Percentiles rank a stretch among this genome's conserved stretches.
Evolutionary conservation across 2,329 filamentous ascomycete genomes (phyloP).

Genomic region (Didymellaceae sp.): DNA sequence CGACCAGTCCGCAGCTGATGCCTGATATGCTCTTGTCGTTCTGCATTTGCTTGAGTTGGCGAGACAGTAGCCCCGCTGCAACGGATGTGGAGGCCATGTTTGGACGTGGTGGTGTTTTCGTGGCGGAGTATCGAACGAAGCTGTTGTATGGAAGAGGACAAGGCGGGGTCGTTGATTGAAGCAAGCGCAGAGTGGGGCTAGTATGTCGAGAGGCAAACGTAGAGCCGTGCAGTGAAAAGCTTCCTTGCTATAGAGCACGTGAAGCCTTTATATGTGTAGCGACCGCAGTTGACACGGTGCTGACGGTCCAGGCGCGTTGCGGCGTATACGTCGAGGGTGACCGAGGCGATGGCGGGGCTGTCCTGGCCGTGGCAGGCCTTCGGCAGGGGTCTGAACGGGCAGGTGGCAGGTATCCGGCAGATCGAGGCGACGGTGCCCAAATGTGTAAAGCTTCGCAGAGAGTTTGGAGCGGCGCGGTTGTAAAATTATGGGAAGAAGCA

Average conservation of each 20-base stretch:
- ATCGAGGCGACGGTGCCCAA: slow-evolving; percentile 5
- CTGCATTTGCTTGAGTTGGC: slow-evolving; percentile 95
- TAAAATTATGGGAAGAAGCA: slow-evolving; percentile 33
- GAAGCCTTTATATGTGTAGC: neutral
- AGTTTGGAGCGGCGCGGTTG: slow-evolving; percentile 8
- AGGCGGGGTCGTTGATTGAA: slow-evolving; percentile 11
- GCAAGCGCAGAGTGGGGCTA: slow-evolving; percentile 5
- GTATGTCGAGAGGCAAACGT: neutral
- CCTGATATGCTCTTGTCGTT: slow-evolving; percentile 88
- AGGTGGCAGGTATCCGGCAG: slow-evolving; percentile 1
- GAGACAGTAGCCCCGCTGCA: slow-evolving; percentile 75
- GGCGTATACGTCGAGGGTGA: slow-evolving; percentile 20
- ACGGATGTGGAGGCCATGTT: slow-evolving; percentile 54
- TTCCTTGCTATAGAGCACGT: neutral
- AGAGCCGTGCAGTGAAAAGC: neutral
- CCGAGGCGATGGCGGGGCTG: slow-evolving; percentile 27
- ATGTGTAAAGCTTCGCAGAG: slow-evolving; percentile 28
- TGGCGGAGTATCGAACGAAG: slow-evolving; percentile 3
- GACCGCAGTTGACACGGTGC: slow-evolving; percentile 3
- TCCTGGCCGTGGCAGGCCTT: slow-evolving; percentile 10
- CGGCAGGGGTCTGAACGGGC: slow-evolving; percentile 12
- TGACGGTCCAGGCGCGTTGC: slow-evolving; percentile 23
- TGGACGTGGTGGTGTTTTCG: neutral
- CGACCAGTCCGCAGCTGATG: slow-evolving; percentile 88
- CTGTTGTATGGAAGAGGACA: slow-evolving; percentile 9